Evolutionary conservation across 352 stramenopile species (phyloP).

Genomic region (Phytophthora quininea): DNA sequence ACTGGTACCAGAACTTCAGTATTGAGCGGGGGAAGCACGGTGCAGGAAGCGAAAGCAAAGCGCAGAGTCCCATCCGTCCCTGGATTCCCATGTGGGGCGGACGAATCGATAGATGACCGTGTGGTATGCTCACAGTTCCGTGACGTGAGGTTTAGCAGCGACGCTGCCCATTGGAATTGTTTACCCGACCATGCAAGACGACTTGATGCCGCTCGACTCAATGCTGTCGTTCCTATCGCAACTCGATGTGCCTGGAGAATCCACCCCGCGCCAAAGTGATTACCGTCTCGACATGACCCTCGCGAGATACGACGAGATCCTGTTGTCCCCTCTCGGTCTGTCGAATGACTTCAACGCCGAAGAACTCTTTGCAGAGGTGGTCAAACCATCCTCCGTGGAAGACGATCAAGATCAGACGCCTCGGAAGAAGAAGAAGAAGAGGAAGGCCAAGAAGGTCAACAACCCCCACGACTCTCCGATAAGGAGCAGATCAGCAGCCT

Average conservation of each 20-base stretch:
- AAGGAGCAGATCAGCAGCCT: constrained; percentile 25
- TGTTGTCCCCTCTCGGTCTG: not conserved
- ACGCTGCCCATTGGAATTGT: not conserved
- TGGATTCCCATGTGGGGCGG: too few relatives aligned
- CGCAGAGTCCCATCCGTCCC: too few relatives aligned
- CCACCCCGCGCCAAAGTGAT: not conserved
- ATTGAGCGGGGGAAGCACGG: too few relatives aligned
- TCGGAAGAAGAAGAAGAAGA: constrained; percentile 1
- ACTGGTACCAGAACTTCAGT: too few relatives aligned
- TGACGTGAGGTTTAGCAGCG: not conserved
- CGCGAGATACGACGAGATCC: not conserved
- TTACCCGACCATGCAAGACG: not conserved
- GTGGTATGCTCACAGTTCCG: too few relatives aligned
- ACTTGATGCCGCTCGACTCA: not conserved
- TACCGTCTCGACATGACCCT: not conserved
- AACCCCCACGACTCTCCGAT: constrained; percentile 5
- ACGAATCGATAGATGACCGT: too few relatives aligned
- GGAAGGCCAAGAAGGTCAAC: constrained; percentile 3
- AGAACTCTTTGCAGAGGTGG: too few relatives aligned
- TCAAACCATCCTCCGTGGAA: too few relatives aligned
- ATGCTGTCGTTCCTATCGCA: not conserved
- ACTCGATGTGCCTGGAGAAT: not conserved
- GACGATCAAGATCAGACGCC: not conserved
- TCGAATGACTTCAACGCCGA: too few relatives aligned
- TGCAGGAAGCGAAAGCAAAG: too few relatives aligned